phyloP scores from a whole-genome alignment of 2,329 filamentous ascomycete species.

The Neonectria punicea region DNA sequence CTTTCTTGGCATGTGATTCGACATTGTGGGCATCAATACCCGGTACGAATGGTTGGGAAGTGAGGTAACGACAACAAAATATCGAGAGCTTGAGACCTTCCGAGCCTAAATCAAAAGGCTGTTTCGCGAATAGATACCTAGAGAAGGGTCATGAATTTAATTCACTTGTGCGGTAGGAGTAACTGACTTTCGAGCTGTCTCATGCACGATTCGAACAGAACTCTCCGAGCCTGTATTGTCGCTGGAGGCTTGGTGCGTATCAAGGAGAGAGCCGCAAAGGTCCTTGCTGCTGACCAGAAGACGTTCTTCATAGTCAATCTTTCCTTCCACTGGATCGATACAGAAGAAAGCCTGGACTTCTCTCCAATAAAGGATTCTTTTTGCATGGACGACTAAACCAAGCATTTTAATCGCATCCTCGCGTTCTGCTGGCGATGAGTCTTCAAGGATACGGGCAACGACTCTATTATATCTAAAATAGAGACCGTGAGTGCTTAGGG shows the following conservation, averaged over 20 bases:
- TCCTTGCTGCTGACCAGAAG: conserved; percentile 13
- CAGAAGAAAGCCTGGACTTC: conserved; percentile 26
- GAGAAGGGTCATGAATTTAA: too few species aligned
- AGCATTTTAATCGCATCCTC: conserved; percentile 3
- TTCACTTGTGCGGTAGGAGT: too few species aligned
- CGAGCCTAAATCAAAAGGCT: not conserved
- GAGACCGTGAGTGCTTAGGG: too few species aligned
- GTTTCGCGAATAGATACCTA: conserved; percentile 15
- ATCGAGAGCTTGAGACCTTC: conserved; percentile 9
- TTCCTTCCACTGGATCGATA: conserved; percentile 11
- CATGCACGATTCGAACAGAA: conserved; percentile 21
- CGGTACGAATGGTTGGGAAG: conserved; percentile 12
- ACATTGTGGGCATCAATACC: not conserved
- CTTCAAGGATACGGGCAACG: not conserved
- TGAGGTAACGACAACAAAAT: conserved; percentile 19
- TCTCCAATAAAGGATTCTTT: conserved; percentile 18
- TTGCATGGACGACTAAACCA: conserved; percentile 7
- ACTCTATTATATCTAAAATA: conserved; percentile 17
- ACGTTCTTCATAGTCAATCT: not conserved
- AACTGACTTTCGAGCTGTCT: conserved; percentile 13
- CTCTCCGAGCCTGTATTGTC: not conserved
- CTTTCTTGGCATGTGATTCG: not conserved
- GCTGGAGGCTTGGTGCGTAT: not conserved
- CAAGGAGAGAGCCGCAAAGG: conserved; percentile 25
- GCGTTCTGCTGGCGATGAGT: not conserved